Evolutionary conservation across 805 yeast species (phyloP), one percentile per base, ranked within the genome.

Genomic region (Starmera caribaea): DNA sequence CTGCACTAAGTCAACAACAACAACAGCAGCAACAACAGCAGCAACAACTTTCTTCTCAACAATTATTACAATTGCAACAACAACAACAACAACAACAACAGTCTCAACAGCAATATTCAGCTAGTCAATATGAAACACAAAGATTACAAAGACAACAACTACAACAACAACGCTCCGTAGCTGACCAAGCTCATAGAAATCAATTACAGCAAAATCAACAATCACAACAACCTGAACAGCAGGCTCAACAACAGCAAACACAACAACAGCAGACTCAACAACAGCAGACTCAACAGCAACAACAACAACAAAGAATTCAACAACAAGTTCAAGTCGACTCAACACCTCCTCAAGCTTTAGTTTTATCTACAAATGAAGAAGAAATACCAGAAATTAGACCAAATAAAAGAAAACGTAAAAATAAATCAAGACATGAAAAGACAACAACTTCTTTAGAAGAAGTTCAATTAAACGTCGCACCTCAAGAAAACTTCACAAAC

Each of bases 181-280:
- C 24, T 21, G 24, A 21, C 7, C 24, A 21, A 21, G 24, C 24
- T 21, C 24, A 21, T 21, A 21, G 24, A 21, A 21, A 21, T 21
- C 24, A 21, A 21, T 5, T 30, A 2, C 44, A 41, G 21, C 16
- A 16, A n/a, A n/a, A n/a, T n/a, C n/a, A n/a, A n/a, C n/a, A n/a
- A 8, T 42, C 38, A 17, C 46, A 36, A 14, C 38, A 38, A n/a
- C 45, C 24, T 21, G 24, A 36, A 6, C 43, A 38, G 29, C 34
- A 34, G 7, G 34, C 15, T 15, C 45, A 45, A 16, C 37, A 35
- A 6, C 50, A 48, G n/a, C n/a, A n/a, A n/a, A n/a, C n/a, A 21
- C 43, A 38, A 13, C 46, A 38, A 14, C 44, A 37, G 28, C 49
- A 42, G 14, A 41, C 32, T 30, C 33, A 21, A 9, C 48, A 44